A percentile compares a stretch with the other conserved stretches of the same genome.
Conservation (phyloP, 306 rosid species). For the Cucumis sativus region DNA sequence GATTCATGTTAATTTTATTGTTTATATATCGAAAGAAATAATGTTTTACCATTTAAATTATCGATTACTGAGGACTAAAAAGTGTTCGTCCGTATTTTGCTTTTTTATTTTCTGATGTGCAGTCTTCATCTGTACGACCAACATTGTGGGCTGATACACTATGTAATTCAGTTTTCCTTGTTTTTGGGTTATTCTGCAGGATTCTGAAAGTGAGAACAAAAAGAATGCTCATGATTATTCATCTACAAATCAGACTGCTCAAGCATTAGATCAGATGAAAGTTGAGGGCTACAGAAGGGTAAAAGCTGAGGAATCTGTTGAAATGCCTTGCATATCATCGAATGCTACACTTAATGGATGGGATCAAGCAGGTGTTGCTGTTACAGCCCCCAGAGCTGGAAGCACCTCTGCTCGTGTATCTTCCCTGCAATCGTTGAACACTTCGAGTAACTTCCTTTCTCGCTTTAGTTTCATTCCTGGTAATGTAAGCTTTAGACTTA, state of each 20-base stretch:
- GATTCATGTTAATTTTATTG: neutral
- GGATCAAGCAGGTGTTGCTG: conserved; percentile 26
- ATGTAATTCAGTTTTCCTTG: neutral
- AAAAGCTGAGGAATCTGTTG: conserved; percentile 35
- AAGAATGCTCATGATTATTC: conserved; percentile 31
- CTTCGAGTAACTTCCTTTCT: conserved; percentile 67
- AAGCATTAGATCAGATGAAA: conserved; percentile 32
- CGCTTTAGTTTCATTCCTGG: conserved; percentile 80
- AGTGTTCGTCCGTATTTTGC: neutral
- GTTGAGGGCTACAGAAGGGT: conserved; percentile 40
- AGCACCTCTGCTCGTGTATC: conserved; percentile 41
- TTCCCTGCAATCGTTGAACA: conserved; percentile 46
- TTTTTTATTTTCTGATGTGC: neutral
- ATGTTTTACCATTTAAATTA: neutral
- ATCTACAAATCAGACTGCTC: conserved; percentile 26
- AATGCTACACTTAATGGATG: conserved; percentile 43
- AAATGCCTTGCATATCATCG: conserved; percentile 37
- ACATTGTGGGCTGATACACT: neutral
- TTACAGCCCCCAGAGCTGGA: conserved; percentile 34
- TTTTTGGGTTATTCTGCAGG: conserved; percentile 24
- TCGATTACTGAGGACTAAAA: neutral
- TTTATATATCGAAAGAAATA: neutral
- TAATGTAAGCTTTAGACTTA: conserved; percentile 71
- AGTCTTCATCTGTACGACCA: neutral
- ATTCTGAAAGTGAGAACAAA: conserved; percentile 45